Conservation (phyloP, 768 basidiomycete species). For the Auricularia heimuer region DNA sequence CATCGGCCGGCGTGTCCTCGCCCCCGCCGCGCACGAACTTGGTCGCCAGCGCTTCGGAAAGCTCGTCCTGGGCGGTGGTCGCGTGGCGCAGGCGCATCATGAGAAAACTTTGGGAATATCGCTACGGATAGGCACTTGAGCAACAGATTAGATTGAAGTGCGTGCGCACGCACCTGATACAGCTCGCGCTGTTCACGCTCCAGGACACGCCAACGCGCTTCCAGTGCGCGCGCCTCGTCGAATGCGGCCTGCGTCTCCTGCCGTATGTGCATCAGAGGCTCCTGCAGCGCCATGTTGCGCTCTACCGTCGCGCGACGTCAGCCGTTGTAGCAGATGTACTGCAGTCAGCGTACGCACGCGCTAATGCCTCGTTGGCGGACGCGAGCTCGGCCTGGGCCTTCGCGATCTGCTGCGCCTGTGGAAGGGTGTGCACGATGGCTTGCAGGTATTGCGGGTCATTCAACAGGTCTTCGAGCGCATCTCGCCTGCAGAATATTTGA, state of each 20-base stretch:
- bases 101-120: conserved; percentile 79
- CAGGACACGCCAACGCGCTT: conserved; percentile 75
- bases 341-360: conserved; percentile 43
- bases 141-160: neutral
- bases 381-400: conserved; percentile 70
- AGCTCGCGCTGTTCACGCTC: conserved; percentile 83
- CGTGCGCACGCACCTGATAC: conserved; percentile 55
- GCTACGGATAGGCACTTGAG: conserved; percentile 35
- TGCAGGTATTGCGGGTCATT: conserved; percentile 78
- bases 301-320: conserved; percentile 30
- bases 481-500: conserved; percentile 41
- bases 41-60: conserved; percentile 76
- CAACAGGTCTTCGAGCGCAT: conserved; percentile 85
- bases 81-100: conserved; percentile 81
- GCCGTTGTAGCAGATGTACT: conserved; percentile 3
- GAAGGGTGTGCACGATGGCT: conserved; percentile 73
- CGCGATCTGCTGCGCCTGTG: conserved; percentile 64
- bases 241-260: conserved; percentile 81
- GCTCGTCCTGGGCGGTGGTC: conserved; percentile 81
- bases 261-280: conserved; percentile 63
- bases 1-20: conserved; percentile 28
- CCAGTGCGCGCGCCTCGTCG: conserved; percentile 73
- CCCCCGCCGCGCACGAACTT: conserved; percentile 45
- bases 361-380: conserved; percentile 76
- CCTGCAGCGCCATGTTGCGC: conserved; percentile 67